These are phyloP conservation scores for Apophysomyces trapeziformis DNA, from an alignment of 371 early-diverging fungal genomes.

Conservation along the genomic window DNA sequence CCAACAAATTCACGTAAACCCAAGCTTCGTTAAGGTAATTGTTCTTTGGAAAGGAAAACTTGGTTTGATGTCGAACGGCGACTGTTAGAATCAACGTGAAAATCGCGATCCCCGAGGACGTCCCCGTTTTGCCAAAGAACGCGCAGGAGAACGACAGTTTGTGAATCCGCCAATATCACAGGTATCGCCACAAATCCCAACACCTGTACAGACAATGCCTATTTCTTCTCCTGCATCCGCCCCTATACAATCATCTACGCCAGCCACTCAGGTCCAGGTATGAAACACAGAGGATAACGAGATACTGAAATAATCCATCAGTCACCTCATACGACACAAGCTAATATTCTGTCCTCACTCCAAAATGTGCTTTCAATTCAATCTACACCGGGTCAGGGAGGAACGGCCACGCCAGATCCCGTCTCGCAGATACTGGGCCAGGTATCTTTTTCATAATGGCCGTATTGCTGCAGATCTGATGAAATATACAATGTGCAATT, in stretches of 20 bases:
- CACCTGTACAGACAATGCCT: neutral
- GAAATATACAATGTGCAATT: neutral
- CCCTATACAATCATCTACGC: neutral
- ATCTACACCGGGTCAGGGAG: slow-evolving; percentile 5
- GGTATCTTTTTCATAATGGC: slow-evolving; percentile 22
- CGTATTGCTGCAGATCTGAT: neutral
- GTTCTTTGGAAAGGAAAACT: slow-evolving; percentile 12
- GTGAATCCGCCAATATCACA: neutral
- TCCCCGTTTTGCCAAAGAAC: slow-evolving; percentile 16
- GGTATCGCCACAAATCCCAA: neutral
- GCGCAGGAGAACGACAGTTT: neutral
- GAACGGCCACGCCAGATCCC: slow-evolving; percentile 18
- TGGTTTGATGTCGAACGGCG: neutral
- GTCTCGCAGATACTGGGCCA: slow-evolving; percentile 37
- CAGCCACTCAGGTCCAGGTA: slow-evolving; percentile 5
- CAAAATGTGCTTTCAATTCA: slow-evolving; percentile 31
- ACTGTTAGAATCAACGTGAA: slow-evolving; percentile 6
- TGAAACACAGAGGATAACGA: neutral
- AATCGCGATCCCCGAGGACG: slow-evolving; percentile 33
- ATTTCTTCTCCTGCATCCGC: neutral
- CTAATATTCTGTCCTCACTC: slow-evolving; percentile 28
- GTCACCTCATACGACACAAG: slow-evolving; percentile 16
- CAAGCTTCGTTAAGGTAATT: slow-evolving; percentile 63
- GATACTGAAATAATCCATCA: slow-evolving; percentile 9
- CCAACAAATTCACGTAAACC: slow-evolving; percentile 63